Percentiles rank a stretch among this genome's conserved stretches.
Conservation (phyloP, 176 grass and related monocot genomes). For the Avena eriantha region DNA sequence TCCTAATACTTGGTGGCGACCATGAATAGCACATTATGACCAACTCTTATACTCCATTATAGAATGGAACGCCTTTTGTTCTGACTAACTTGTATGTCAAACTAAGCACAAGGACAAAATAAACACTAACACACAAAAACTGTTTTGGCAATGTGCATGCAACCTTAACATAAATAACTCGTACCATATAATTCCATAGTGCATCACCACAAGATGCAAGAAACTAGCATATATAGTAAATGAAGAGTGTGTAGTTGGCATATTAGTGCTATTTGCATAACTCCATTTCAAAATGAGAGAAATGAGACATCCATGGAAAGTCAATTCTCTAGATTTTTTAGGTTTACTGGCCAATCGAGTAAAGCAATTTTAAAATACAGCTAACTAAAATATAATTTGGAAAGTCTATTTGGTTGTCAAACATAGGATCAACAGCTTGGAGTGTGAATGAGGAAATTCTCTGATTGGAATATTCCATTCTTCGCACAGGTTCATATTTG, state of each 20-base stretch:
- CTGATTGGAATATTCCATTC: neutral
- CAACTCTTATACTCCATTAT: neutral
- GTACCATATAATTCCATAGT: neutral
- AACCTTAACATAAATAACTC: neutral
- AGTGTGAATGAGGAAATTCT: neutral
- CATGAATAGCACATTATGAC: neutral
- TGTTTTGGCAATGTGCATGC: neutral
- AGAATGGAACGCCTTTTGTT: neutral
- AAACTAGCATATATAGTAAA: conserved; percentile 9
- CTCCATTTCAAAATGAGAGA: neutral
- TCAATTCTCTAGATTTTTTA: neutral
- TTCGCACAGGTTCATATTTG: neutral
- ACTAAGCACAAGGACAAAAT: neutral
- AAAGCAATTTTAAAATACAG: neutral
- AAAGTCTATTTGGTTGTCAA: neutral
- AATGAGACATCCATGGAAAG: neutral
- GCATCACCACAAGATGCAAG: neutral
- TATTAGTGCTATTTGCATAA: neutral
- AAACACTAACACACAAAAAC: neutral
- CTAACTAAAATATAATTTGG: neutral
- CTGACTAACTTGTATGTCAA: conserved; percentile 8
- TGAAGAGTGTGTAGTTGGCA: neutral
- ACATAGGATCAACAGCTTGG: neutral
- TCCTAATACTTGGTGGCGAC: neutral
- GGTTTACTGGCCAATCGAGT: neutral